Evolutionary conservation across 257 asterid genomes (phyloP), one percentile per base, ranked within the genome.

Genomic region (Eucommia ulmoides): DNA sequence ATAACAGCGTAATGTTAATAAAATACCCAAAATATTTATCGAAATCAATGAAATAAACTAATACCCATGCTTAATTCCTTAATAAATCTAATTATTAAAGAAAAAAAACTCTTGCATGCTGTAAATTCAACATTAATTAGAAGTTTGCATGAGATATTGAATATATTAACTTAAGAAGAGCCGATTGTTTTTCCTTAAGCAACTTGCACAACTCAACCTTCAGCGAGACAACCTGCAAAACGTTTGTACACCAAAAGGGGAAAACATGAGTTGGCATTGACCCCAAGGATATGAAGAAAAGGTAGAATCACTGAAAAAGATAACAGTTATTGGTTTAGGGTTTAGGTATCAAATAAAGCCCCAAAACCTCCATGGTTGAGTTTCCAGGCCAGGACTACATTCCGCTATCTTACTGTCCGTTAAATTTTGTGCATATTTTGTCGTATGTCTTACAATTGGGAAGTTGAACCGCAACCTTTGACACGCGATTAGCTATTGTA

Each of bases 191-290:
- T 68, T 76, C 93, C 77, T 89, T 94, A 16, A 85, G 71, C 80
- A 85, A 75, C 65, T 82, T 89, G 81, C 88, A 82, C 67, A 80
- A 62, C 74, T 85, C 91, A 59, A 80, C 91, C 79, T 78, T 85
- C 55, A 85, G 84, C 98, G 96, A 85, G 52, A 71, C 66, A 57
- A 72, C 93, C 97, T 88, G 78, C 66, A 70, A 46, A 64, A 23
- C 50, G 44, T 35, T 35, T 35, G 16, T 35, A 35, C 15, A 35
- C n/a, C n/a, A 35, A 6, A 29, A 35, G 11, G 3, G 11, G 0
- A 1, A 35, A 35, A 35, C n/a, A 35, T 35, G 16, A 4, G 44
- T 35, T 35, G 9, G 15, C n/a, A 35, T 18, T 10, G 44, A 4
- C 1, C 9, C 0, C n/a, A 35, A 35, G 11, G 11, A 15, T 3